A percentile compares a stretch with the other conserved stretches of the same genome.
phyloP scores from a whole-genome alignment of 805 yeast species.

The Wickerhamomyces canadensis region DNA sequence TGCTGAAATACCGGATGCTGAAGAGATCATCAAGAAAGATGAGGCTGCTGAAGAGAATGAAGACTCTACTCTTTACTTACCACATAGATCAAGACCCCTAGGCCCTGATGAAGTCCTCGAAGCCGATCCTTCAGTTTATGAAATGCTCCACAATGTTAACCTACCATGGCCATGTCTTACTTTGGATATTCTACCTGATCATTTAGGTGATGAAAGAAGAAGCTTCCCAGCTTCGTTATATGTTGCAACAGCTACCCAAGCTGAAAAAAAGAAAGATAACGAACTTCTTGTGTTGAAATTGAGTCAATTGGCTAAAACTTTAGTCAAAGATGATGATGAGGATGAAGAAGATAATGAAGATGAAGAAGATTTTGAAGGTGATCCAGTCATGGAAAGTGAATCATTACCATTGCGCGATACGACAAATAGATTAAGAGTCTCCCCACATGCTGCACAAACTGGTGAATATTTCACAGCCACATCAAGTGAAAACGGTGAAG shows the following conservation, averaged over 20 bases:
- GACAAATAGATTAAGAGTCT: conserved; percentile 82
- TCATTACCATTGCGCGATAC: conserved; percentile 72
- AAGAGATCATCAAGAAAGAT: conserved; percentile 30
- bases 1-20: conserved; percentile 27
- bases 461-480: conserved; percentile 86
- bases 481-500: conserved; percentile 88
- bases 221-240: conserved; percentile 83
- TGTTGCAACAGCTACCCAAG: conserved; percentile 91
- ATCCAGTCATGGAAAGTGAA: conserved; percentile 86
- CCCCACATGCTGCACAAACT: conserved; percentile 67
- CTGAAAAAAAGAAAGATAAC: conserved; percentile 79
- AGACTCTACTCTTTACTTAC: conserved; percentile 61
- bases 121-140: conserved; percentile 94
- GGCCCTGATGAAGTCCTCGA: conserved; percentile 95
- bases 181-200: conserved; percentile 82
- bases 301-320: conserved; percentile 75
- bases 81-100: conserved; percentile 82
- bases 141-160: conserved; percentile 91
- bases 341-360: conserved; percentile 72
- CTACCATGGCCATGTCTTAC: conserved; percentile 97
- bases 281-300: conserved; percentile 82
- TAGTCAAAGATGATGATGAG: conserved; percentile 78
- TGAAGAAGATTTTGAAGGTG: conserved; percentile 64
- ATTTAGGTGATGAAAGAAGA: conserved; percentile 82
- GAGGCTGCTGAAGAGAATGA: conserved; percentile 32